Conservation (phyloP, 768 basidiomycete genomes). For the Tephrocybe sp. region DNA sequence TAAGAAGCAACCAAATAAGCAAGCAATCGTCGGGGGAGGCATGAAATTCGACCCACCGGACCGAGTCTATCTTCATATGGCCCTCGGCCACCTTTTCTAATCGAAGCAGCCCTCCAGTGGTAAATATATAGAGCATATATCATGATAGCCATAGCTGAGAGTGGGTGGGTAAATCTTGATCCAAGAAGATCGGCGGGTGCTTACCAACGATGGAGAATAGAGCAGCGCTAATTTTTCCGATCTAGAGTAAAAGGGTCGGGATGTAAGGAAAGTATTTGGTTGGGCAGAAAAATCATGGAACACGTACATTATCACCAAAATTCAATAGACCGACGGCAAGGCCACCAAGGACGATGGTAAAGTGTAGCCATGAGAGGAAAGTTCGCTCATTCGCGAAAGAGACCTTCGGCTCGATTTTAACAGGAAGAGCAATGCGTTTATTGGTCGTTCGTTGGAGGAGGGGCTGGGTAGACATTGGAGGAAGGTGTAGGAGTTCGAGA, state of each 20-base stretch:
- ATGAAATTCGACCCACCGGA: conserved; percentile 60
- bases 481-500: too few species aligned
- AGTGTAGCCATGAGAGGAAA: conserved; percentile 98
- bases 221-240: conserved; percentile 93
- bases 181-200: conserved; percentile 1
- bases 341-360: conserved; percentile 95
- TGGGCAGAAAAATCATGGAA: conserved; percentile 3
- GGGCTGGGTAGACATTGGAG: conserved; percentile 99
- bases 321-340: conserved; percentile 94
- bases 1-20: conserved; percentile 26
- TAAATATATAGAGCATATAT: conserved; percentile 92
- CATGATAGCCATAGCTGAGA: conserved; percentile 98
- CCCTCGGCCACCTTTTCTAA: conserved; percentile 85
- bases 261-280: background rate
- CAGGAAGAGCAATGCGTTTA: conserved; percentile 95
- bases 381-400: conserved; percentile 94
- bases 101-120: conserved; percentile 94
- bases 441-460: conserved; percentile 91
- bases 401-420: conserved; percentile 92
- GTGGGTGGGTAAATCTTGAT: background rate
- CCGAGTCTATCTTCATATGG: conserved; percentile 97
- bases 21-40: background rate
- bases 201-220: conserved; percentile 94
- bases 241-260: conserved; percentile 39
- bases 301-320: conserved; percentile 93